phyloP scores from a whole-genome alignment of 1,284 basidiomycete species.

The Cutaneotrichosporon sp. region DNA sequence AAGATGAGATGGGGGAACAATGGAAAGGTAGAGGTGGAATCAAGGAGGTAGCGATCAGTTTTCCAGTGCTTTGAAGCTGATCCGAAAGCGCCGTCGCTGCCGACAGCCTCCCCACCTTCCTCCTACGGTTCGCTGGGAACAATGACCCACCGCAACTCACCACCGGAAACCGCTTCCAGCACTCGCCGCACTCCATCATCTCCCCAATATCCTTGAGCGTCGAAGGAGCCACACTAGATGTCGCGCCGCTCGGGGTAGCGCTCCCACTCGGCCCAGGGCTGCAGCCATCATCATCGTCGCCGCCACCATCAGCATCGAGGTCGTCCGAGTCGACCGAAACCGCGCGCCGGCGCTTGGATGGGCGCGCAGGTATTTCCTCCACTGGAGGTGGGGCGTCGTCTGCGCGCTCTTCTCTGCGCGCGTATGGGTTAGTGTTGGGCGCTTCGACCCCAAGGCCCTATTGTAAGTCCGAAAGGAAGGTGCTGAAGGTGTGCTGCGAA shows the following conservation, averaged over 20 bases:
- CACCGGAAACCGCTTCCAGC: conserved; percentile 81
- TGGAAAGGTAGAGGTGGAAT: neutral
- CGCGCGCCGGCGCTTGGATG: conserved; percentile 44
- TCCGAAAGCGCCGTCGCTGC: neutral
- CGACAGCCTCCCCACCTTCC: too few species aligned
- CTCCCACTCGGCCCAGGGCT: conserved; percentile 8
- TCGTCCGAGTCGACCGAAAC: conserved; percentile 63
- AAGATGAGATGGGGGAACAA: neutral
- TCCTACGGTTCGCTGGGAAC: too few species aligned
- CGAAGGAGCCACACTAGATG: conserved; percentile 40
- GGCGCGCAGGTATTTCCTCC: conserved; percentile 34
- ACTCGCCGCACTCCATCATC: conserved; percentile 78
- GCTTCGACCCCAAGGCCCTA: conserved; percentile 52
- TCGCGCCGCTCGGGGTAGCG: conserved; percentile 2
- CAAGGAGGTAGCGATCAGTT: neutral
- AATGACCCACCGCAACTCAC: conserved; percentile 57
- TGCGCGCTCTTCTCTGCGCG: neutral
- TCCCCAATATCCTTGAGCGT: conserved; percentile 68
- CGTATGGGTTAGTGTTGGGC: conserved; percentile 15
- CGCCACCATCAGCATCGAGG: conserved; percentile 56
- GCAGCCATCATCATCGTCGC: conserved; percentile 5
- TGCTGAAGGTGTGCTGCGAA: neutral
- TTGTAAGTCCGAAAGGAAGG: conserved; percentile 12
- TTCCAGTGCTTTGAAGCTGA: neutral
- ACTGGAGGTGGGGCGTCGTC: conserved; percentile 16